A percentile compares a stretch with the other conserved stretches of the same genome.
phyloP scores from a whole-genome alignment of 352 stramenopile species.

The Thraustochytrium sp. region DNA sequence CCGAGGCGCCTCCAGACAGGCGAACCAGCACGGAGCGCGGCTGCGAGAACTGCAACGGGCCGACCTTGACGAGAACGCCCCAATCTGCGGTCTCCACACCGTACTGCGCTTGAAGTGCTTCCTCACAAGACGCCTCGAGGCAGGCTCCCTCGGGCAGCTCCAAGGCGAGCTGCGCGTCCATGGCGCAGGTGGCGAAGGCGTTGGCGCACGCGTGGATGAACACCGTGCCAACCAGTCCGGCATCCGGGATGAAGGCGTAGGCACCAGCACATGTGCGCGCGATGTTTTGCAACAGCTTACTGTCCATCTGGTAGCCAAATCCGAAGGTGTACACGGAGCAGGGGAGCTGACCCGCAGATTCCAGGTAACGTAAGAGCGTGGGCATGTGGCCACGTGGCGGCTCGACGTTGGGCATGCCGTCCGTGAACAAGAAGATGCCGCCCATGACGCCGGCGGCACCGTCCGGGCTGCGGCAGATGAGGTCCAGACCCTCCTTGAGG shows the following conservation, averaged over 20 bases:
- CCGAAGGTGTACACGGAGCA: constrained; percentile 50
- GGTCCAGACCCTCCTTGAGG: constrained; percentile 47
- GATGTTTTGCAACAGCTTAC: constrained; percentile 40
- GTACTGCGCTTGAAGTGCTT: neutral
- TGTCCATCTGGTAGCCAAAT: constrained; percentile 51
- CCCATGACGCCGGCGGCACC: neutral
- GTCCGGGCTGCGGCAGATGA: neutral
- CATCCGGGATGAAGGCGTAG: constrained; percentile 52
- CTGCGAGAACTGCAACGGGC: neutral
- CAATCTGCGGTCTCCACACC: neutral
- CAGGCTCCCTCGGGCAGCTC: neutral
- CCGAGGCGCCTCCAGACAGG: neutral
- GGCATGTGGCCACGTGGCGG: constrained; percentile 45
- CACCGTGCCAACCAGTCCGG: constrained; percentile 50
- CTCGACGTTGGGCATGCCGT: constrained; percentile 48
- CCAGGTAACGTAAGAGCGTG: constrained; percentile 42
- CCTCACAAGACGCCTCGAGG: neutral
- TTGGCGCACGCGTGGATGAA: constrained; percentile 48
- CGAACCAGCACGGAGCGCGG: neutral
- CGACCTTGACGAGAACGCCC: neutral
- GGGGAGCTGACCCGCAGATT: neutral
- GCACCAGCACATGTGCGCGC: constrained; percentile 22
- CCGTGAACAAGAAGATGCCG: constrained; percentile 48
- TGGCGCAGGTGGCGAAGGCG: neutral
- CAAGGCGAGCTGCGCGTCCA: neutral